Conservation (phyloP, 139 green algal genomes). For the Tetradesmus lagerheimii region DNA sequence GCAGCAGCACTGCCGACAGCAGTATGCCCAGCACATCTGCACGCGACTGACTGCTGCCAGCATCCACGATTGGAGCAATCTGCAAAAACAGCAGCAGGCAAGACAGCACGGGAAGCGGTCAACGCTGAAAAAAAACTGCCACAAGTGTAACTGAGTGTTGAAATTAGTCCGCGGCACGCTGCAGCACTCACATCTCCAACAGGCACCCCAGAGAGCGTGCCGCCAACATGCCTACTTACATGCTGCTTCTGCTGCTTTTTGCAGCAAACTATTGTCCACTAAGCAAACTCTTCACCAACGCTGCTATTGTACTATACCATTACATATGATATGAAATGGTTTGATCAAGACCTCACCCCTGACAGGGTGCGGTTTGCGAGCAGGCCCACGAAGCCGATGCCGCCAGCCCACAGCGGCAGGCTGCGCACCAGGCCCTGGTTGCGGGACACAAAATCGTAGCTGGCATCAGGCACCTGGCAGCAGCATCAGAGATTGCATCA, state of each 20-base stretch:
- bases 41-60: constrained; percentile 86
- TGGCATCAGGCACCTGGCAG: constrained; percentile 56
- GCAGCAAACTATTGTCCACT: too few species aligned
- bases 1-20: constrained; percentile 85
- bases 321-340: too few species aligned
- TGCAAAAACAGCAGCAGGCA: constrained; percentile 46
- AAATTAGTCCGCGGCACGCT: too few species aligned
- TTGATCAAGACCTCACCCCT: constrained; percentile 48
- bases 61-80: constrained; percentile 85
- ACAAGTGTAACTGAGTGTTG: too few species aligned
- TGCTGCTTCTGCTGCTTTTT: too few species aligned
- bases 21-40: constrained; percentile 91
- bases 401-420: constrained; percentile 63
- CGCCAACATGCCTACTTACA: too few species aligned
- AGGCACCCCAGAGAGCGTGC: too few species aligned
- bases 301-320: too few species aligned
- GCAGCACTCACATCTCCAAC: too few species aligned
- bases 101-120: neutral
- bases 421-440: constrained; percentile 60
- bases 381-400: constrained; percentile 52
- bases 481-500: neutral
- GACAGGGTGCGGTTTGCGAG: constrained; percentile 59
- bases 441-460: constrained; percentile 57
- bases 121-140: too few species aligned
- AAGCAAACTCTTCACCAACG: too few species aligned